Percentiles rank a stretch among this genome's conserved stretches.
These are phyloP conservation scores for Chimonanthus praecox DNA, from an alignment of 164 flowering plant genomes.

Conservation along the genomic window DNA sequence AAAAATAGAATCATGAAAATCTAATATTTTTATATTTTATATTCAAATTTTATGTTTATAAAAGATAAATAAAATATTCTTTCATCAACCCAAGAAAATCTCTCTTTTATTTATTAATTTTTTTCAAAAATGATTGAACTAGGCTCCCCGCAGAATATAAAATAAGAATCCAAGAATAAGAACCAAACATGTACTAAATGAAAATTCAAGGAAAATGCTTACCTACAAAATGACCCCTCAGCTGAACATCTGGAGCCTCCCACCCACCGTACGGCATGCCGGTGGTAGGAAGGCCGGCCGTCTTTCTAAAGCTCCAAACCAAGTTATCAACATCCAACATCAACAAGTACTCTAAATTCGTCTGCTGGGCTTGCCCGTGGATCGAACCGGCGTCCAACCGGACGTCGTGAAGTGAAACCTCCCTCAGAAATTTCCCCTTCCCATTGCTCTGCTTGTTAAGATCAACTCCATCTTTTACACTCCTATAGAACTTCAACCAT, in stretches of 20 bases:
- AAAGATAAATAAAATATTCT: neutral
- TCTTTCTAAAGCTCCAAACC: conserved; percentile 87
- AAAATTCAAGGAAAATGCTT: neutral
- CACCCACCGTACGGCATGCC: conserved; percentile 78
- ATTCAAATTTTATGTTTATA: too few relatives aligned
- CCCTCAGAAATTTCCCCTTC: conserved; percentile 40
- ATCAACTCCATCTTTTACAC: too few relatives aligned
- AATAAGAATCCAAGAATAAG: neutral
- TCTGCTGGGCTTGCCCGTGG: conserved; percentile 68
- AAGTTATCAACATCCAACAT: conserved; percentile 74
- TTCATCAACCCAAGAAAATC: neutral
- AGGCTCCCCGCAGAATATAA: neutral
- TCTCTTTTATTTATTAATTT: too few relatives aligned
- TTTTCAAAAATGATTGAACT: neutral
- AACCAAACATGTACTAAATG: neutral
- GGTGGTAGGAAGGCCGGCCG: conserved; percentile 58
- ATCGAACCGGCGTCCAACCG: conserved; percentile 48
- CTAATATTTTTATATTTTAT: too few relatives aligned
- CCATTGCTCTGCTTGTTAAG: conserved; percentile 7
- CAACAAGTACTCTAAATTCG: conserved; percentile 85
- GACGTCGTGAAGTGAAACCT: conserved; percentile 72
- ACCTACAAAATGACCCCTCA: conserved; percentile 98
- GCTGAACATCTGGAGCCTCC: conserved; percentile 64
- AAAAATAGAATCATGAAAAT: too few relatives aligned
- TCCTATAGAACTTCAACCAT: conserved; percentile 44